Percentiles rank a stretch among this genome's conserved stretches.
Conservation (phyloP, 352 stramenopile genomes). For the Pythium coloratum region DNA sequence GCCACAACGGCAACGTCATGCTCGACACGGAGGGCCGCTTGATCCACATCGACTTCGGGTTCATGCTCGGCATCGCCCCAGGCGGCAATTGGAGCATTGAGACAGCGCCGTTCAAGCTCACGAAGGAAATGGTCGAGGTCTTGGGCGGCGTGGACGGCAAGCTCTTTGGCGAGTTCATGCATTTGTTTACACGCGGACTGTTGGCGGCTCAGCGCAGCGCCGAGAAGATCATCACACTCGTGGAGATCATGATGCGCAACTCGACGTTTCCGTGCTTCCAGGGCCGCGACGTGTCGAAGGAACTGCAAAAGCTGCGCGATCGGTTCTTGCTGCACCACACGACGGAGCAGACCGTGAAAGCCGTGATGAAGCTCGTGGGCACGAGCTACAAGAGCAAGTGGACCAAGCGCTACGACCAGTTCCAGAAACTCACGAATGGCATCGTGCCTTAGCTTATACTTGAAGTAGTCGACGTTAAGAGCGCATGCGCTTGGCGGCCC, state of each 20-base stretch:
- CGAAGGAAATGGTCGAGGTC: conserved; percentile 94
- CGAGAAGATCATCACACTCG: conserved; percentile 64
- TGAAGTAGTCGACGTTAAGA: conserved; percentile 19
- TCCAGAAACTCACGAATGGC: conserved; percentile 92
- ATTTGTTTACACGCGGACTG: conserved; percentile 66
- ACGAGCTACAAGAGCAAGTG: conserved; percentile 96
- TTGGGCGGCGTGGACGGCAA: conserved; percentile 92
- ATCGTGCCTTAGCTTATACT: conserved; percentile 48
- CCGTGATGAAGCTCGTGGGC: conserved; percentile 91
- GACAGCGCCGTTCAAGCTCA: conserved; percentile 98
- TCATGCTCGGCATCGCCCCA: conserved; percentile 93
- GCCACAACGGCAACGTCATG: conserved; percentile 98
- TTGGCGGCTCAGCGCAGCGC: conserved; percentile 74
- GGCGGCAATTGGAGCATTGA: conserved; percentile 95
- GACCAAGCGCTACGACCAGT: conserved; percentile 97
- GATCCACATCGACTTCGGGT: conserved; percentile 97
- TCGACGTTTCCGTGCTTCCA: conserved; percentile 78
- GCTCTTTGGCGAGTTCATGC: conserved; percentile 92
- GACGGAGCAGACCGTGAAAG: conserved; percentile 78
- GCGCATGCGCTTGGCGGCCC: conserved; percentile 45
- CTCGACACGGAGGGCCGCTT: conserved; percentile 95
- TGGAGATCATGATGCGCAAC: conserved; percentile 86
- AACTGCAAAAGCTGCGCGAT: conserved; percentile 68
- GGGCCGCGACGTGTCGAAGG: conserved; percentile 88
- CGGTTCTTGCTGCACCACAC: conserved; percentile 91